Percentiles rank a stretch among this genome's conserved stretches.
phyloP scores from a whole-genome alignment of 192 early-diverging fungal genomes.

The Dimargaris verticillata region DNA sequence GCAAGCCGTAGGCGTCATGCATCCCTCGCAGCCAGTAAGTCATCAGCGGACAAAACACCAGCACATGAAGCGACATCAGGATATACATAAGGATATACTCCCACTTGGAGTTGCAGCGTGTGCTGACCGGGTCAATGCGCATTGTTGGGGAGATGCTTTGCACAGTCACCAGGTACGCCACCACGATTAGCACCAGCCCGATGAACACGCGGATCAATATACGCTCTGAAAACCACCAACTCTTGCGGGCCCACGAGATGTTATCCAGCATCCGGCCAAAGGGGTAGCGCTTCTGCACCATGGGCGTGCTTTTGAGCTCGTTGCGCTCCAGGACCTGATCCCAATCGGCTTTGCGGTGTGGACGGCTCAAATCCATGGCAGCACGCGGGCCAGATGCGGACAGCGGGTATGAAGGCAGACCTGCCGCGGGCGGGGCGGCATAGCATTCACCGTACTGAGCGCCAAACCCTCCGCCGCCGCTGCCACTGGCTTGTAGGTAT shows the following conservation, averaged over 20 bases:
- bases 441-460: no score
- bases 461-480: no score
- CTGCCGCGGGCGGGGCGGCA: no score
- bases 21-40: constrained; percentile 4
- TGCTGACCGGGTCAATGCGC: neutral
- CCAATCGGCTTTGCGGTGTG: neutral
- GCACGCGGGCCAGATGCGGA: no score
- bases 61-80: neutral
- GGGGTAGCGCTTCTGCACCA: neutral
- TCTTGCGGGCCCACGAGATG: constrained; percentile 7
- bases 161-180: neutral
- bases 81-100: constrained; percentile 5
- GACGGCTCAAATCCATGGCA: no score
- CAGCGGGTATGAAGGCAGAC: no score
- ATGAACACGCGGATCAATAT: neutral
- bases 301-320: neutral
- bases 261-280: constrained; percentile 6
- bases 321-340: constrained; percentile 5
- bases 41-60: constrained; percentile 1
- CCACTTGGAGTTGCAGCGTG: neutral
- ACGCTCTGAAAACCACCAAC: constrained; percentile 4
- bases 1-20: constrained; percentile 4
- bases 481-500: neutral
- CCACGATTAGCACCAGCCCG: neutral
- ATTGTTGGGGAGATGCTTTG: neutral